phyloP scores from a whole-genome alignment of 345 rosid genomes.

The thale cress (Arabidopsis thaliana) region DNA sequence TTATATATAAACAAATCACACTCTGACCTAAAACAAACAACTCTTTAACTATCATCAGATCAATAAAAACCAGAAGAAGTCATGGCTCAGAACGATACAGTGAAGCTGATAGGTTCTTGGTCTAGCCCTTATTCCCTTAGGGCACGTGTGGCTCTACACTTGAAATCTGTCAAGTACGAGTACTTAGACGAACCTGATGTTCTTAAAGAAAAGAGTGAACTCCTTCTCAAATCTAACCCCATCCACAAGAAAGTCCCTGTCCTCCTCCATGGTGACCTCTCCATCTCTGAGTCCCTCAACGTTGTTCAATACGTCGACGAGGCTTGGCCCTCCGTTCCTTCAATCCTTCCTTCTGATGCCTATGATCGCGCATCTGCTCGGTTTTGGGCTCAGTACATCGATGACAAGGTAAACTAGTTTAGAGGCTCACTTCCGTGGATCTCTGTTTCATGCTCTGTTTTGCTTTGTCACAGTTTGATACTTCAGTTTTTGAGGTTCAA shows the following conservation, averaged over 20 bases:
- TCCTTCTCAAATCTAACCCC: slow-evolving; percentile 73
- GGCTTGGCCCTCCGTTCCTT: slow-evolving; percentile 60
- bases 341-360: slow-evolving; percentile 70
- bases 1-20: background rate
- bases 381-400: slow-evolving; percentile 73
- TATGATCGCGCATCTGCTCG: slow-evolving; percentile 67
- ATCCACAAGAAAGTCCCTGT: slow-evolving; percentile 84
- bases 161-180: slow-evolving; percentile 69
- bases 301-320: slow-evolving; percentile 76
- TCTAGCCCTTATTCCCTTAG: slow-evolving; percentile 75
- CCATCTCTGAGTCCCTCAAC: slow-evolving; percentile 69
- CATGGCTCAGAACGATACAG: slow-evolving; percentile 36
- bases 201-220: slow-evolving; percentile 59
- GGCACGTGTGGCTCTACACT: slow-evolving; percentile 66
- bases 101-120: slow-evolving; percentile 68
- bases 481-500: background rate
- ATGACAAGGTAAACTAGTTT: slow-evolving; percentile 54
- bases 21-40: background rate
- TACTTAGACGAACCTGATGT: slow-evolving; percentile 56
- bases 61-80: background rate
- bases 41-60: background rate
- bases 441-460: slow-evolving; percentile 22
- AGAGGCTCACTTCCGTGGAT: background rate
- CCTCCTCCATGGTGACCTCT: slow-evolving; percentile 63
- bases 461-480: background rate